Evolutionary conservation across 169 alveolate species (phyloP).

Genomic region (Theileria luwenshuni): DNA sequence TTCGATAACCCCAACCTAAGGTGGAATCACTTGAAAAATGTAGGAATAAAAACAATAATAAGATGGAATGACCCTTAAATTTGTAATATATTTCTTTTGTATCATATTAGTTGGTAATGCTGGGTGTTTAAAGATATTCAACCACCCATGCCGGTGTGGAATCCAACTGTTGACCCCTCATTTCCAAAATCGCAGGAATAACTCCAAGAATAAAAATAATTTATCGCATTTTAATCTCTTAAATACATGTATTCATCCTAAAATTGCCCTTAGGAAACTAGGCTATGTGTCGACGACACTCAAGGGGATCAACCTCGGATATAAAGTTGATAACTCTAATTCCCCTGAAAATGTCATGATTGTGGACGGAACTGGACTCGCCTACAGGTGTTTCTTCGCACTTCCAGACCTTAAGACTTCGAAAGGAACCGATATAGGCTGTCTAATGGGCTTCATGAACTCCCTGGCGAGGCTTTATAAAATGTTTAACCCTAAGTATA

Average conservation of each 20-base stretch:
- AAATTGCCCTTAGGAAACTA: not conserved
- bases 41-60: not conserved
- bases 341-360: constrained; percentile 62
- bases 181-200: not conserved
- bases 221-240: too few relatives aligned
- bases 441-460: constrained; percentile 77
- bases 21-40: not conserved
- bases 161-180: not conserved
- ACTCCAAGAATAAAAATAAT: not conserved
- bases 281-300: constrained; percentile 7
- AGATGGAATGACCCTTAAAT: constrained; percentile 5
- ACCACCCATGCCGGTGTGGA: not conserved
- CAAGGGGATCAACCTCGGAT: constrained; percentile 18
- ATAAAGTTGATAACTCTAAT: not conserved
- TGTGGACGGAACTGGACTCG: constrained; percentile 77
- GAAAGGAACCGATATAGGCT: constrained; percentile 72
- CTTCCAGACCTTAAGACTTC: constrained; percentile 73
- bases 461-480: constrained; percentile 69
- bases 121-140: not conserved
- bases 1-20: not conserved
- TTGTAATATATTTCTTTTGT: not conserved
- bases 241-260: too few relatives aligned
- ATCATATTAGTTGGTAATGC: not conserved
- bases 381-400: constrained; percentile 77
- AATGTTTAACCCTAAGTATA: constrained; percentile 70